Conservation (phyloP, 495 filamentous ascomycete species). For the Podospora pseudocomata region DNA sequence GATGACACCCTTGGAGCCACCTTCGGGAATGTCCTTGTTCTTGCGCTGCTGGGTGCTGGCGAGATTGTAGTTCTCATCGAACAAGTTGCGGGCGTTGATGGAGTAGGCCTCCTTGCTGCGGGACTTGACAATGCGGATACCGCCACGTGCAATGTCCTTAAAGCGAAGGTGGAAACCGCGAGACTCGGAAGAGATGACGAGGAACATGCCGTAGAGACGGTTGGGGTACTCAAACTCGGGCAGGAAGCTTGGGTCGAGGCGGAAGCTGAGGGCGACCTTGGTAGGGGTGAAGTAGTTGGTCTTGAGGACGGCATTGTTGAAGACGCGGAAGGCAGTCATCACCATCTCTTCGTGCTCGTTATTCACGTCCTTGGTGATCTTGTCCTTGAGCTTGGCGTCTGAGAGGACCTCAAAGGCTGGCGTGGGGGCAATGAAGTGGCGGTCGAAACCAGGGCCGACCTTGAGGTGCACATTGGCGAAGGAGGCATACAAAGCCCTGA, state of each 20-base stretch:
- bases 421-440: slow-evolving; percentile 65
- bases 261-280: slow-evolving; percentile 96
- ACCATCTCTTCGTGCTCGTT: slow-evolving; percentile 99
- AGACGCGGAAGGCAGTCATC: slow-evolving; percentile 93
- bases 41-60: slow-evolving; percentile 99
- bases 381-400: slow-evolving; percentile 69
- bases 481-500: slow-evolving; percentile 82
- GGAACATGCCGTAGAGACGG: slow-evolving; percentile 95
- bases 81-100: slow-evolving; percentile 92
- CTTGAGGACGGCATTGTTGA: slow-evolving; percentile 87
- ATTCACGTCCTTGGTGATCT: slow-evolving; percentile 73
- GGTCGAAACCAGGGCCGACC: slow-evolving; percentile 70
- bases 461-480: slow-evolving; percentile 91
- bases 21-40: slow-evolving; percentile 99
- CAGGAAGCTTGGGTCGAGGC: slow-evolving; percentile 82
- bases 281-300: slow-evolving; percentile 99
- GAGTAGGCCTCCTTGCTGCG: slow-evolving; percentile 89
- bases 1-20: slow-evolving; percentile 96
- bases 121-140: slow-evolving; percentile 98
- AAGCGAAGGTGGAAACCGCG: slow-evolving; percentile 97
- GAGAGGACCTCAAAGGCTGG: slow-evolving; percentile 71
- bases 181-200: slow-evolving; percentile 94
- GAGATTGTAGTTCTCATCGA: slow-evolving; percentile 98
- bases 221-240: slow-evolving; percentile 90
- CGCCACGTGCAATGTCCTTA: slow-evolving; percentile 93